phyloP scores from a whole-genome alignment of 177 flowering plant genomes.

The Vitis hybrid region DNA sequence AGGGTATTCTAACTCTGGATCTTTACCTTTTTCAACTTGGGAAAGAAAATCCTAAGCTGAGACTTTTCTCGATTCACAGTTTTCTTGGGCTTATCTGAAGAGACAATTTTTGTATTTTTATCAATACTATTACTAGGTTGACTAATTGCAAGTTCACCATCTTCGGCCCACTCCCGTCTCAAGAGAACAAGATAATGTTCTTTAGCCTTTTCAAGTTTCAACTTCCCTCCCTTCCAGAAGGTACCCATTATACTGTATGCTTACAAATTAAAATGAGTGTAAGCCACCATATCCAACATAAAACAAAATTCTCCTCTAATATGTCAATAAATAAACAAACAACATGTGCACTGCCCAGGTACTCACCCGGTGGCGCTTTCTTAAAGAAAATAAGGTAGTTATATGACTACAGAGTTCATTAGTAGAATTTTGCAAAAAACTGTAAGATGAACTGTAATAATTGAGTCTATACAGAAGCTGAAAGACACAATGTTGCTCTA shows the following conservation, averaged over 20 bases:
- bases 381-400: no score
- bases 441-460: no score
- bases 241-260: conserved; percentile 81
- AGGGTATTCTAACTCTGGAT: background rate
- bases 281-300: background rate
- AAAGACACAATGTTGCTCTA: background rate
- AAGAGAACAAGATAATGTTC: conserved; percentile 77
- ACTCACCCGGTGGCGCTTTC: no score
- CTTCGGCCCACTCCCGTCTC: conserved; percentile 79
- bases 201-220: conserved; percentile 87
- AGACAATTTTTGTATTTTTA: conserved; percentile 11
- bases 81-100: conserved; percentile 22
- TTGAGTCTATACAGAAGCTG: background rate
- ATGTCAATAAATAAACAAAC: no score
- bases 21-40: conserved; percentile 63
- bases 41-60: conserved; percentile 64
- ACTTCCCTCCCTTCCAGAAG: conserved; percentile 83
- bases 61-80: conserved; percentile 22
- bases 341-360: no score
- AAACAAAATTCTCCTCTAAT: no score
- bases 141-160: conserved; percentile 28
- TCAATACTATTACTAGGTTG: conserved; percentile 10
- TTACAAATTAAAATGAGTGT: background rate
- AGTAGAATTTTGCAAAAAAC: no score
- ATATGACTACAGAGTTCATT: no score